Conservation (phyloP, 1,284 basidiomycete genomes). For the Dichomitus squalens region DNA sequence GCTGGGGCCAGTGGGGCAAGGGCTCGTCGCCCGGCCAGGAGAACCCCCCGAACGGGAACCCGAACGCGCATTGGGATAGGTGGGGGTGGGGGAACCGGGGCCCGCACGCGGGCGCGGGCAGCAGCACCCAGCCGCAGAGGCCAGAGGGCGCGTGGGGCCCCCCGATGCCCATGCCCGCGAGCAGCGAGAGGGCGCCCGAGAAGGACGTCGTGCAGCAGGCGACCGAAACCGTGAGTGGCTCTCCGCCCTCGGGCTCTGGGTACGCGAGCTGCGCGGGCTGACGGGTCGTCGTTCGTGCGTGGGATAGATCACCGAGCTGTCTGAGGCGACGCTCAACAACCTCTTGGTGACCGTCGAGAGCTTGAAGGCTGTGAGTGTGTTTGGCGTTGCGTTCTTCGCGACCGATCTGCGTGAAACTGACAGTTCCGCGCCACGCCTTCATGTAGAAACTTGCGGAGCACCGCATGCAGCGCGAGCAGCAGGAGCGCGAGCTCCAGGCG, state of each 20-base stretch:
- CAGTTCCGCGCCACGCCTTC: not conserved
- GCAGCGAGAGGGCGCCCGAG: conserved; percentile 41
- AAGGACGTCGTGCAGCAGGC: conserved; percentile 51
- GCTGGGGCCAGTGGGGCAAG: conserved; percentile 9
- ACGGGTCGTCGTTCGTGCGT: conserved; percentile 1
- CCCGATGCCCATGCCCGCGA: conserved; percentile 22
- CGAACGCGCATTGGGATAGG: conserved; percentile 3
- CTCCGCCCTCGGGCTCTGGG: not conserved
- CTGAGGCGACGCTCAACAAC: conserved; percentile 69
- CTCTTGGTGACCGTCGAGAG: conserved; percentile 56
- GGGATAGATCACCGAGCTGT: conserved; percentile 60
- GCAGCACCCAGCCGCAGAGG: not conserved
- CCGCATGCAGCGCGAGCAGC: conserved; percentile 53
- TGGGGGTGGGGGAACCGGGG: conserved; percentile 12
- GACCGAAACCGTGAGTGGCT: conserved; percentile 58
- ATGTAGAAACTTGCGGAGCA: conserved; percentile 63
- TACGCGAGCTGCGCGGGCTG: not conserved
- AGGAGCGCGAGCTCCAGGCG: conserved; percentile 38
- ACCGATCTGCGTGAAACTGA: not conserved
- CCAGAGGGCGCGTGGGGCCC: conserved; percentile 30
- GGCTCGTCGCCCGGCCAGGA: conserved; percentile 7
- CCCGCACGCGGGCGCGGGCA: too few species aligned
- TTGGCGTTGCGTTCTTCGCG: too few species aligned
- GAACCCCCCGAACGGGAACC: not conserved
- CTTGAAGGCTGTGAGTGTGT: conserved; percentile 56